phyloP scores from a whole-genome alignment of 345 rosid genomes.

The Lumnitzera littorea region DNA sequence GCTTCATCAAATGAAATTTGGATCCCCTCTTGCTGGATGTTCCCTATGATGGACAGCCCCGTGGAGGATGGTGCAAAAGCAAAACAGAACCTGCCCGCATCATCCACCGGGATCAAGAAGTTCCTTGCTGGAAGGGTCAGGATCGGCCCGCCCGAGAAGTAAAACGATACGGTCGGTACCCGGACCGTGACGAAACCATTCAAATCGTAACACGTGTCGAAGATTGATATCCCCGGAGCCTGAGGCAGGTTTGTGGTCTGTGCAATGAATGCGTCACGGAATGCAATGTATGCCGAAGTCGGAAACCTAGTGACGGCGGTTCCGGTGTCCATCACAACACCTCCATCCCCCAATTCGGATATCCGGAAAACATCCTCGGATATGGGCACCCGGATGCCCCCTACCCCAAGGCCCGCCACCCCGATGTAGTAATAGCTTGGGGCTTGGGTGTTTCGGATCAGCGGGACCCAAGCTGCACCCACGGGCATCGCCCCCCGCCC shows the following conservation, averaged over 20 bases:
- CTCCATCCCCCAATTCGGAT: conserved; percentile 56
- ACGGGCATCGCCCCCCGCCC: conserved; percentile 76
- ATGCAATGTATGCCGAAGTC: conserved; percentile 48
- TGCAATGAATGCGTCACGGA: conserved; percentile 54
- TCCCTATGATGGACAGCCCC: conserved; percentile 83
- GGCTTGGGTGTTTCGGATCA: conserved; percentile 64
- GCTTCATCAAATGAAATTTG: conserved; percentile 91
- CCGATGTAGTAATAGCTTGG: conserved; percentile 81
- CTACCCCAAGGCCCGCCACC: conserved; percentile 77
- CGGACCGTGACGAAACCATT: conserved; percentile 69
- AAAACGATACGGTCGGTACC: conserved; percentile 87
- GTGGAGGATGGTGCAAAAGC: conserved; percentile 76
- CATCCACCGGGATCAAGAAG: conserved; percentile 89
- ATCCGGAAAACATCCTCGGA: conserved; percentile 48
- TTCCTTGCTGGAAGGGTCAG: conserved; percentile 82
- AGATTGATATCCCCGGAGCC: conserved; percentile 68
- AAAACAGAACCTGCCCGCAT: conserved; percentile 77
- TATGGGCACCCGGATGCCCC: conserved; percentile 49
- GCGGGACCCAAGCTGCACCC: conserved; percentile 90
- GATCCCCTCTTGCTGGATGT: conserved; percentile 95
- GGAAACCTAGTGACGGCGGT: conserved; percentile 94
- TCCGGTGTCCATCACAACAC: conserved; percentile 98
- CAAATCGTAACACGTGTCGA: conserved; percentile 82
- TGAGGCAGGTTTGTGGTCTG: conserved; percentile 77
- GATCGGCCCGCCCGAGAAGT: conserved; percentile 71